These are phyloP conservation scores for Cyclotella kingstonii DNA, from an alignment of 108 stramenopile species.

Conservation along the genomic window DNA sequence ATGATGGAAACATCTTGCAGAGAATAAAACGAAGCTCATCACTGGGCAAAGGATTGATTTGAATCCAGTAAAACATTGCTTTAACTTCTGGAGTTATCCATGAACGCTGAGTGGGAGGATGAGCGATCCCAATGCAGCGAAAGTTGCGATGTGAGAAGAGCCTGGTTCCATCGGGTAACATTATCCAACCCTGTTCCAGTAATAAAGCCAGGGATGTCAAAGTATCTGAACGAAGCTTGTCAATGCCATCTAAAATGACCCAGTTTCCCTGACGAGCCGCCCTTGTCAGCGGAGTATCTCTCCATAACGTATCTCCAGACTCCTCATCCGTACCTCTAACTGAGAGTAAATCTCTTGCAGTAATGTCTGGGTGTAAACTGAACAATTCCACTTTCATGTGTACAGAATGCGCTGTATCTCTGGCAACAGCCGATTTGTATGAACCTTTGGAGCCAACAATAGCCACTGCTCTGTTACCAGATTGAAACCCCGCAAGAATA, in stretches of 20 bases:
- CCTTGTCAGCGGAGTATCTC: constrained; percentile 62
- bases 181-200: constrained; percentile 45
- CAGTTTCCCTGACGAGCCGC: constrained; percentile 64
- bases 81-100: constrained; percentile 65
- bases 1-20: constrained; percentile 27
- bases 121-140: constrained; percentile 45
- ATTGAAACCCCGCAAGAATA: constrained; percentile 53
- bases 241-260: constrained; percentile 78
- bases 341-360: constrained; percentile 71
- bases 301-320: constrained; percentile 77
- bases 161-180: constrained; percentile 68
- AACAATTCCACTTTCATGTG: constrained; percentile 60
- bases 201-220: constrained; percentile 60
- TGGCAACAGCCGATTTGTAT: constrained; percentile 66
- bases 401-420: constrained; percentile 39
- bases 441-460: constrained; percentile 70
- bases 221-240: constrained; percentile 67
- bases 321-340: constrained; percentile 59
- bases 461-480: constrained; percentile 52
- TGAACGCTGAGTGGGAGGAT: constrained; percentile 43
- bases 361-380: constrained; percentile 73
- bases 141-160: constrained; percentile 28
- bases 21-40: constrained; percentile 40
- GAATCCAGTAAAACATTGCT: constrained; percentile 57
- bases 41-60: constrained; percentile 34